A percentile compares a stretch with the other conserved stretches of the same genome.
Conservation (phyloP, 352 stramenopile genomes). For the Phytophthora cactorum region DNA sequence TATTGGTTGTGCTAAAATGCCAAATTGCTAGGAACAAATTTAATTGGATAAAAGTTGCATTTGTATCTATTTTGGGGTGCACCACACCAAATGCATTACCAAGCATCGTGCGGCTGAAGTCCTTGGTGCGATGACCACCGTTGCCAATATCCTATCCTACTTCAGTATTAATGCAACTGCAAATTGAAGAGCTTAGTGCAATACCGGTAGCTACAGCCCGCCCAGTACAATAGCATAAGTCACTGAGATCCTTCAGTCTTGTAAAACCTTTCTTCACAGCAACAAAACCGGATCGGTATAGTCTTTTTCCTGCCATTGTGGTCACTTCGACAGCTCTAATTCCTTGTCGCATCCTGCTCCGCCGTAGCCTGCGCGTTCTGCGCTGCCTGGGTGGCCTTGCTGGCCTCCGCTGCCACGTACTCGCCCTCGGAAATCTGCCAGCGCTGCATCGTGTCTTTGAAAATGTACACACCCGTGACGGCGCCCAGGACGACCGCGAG, state of each 20-base stretch:
- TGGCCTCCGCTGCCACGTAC: constrained; percentile 26
- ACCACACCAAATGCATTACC: neutral
- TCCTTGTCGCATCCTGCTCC: constrained; percentile 14
- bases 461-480: constrained; percentile 76
- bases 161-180: no score
- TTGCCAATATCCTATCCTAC: constrained; percentile 10
- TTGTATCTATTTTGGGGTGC: neutral
- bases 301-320: neutral
- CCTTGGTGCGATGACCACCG: no score
- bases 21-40: neutral
- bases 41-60: constrained; percentile 13
- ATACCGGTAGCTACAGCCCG: neutral
- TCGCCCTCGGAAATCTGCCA: constrained; percentile 51
- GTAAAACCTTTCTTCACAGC: neutral
- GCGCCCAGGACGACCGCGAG: constrained; percentile 59
- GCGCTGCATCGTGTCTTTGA: constrained; percentile 68
- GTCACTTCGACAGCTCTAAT: neutral
- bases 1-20: constrained; percentile 16
- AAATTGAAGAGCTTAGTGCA: no score
- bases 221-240: neutral
- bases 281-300: neutral
- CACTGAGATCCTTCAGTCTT: neutral
- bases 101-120: no score
- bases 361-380: constrained; percentile 13
- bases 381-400: constrained; percentile 19